Evolutionary conservation across 129 eudicot genomes (phyloP).

Genomic region (sunflower (Helianthus annuus)): HanXRQr2.0-SUNRISE NC_035444.2:18111581-18112080

Average conservation of each 20-base stretch:
- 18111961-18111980: background rate
- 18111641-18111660: too few species aligned
- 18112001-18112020: background rate
- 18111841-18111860: background rate
- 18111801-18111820: too few species aligned
- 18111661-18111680: too few species aligned
- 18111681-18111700: too few species aligned
- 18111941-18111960: background rate
- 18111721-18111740: too few species aligned
- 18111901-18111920: background rate
- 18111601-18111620: too few species aligned
- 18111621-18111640: too few species aligned
- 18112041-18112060: background rate
- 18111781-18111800: too few species aligned
- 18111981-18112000: background rate
- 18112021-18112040: background rate
- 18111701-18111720: too few species aligned
- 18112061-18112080: background rate
- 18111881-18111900: background rate
- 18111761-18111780: too few species aligned
- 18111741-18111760: too few species aligned
- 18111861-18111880: background rate
- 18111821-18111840: background rate
- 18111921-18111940: background rate
- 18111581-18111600: too few species aligned